phyloP scores from a whole-genome alignment of 495 filamentous ascomycete species.

The Penicillium tannophilum region DNA sequence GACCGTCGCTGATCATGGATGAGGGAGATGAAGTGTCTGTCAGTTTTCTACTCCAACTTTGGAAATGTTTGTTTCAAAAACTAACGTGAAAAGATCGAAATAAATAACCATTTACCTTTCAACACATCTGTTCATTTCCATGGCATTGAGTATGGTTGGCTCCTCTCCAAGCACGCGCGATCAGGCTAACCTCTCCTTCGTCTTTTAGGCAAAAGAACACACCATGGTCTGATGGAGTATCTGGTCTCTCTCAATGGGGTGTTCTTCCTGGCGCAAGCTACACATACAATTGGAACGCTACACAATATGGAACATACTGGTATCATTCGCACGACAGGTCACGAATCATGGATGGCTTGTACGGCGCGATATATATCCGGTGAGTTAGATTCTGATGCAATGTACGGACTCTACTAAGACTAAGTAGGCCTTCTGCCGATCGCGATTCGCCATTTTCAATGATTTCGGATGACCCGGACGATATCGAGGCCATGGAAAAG shows the following conservation, averaged over 20 bases:
- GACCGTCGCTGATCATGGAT: slow-evolving; percentile 54
- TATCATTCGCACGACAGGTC: slow-evolving; percentile 56
- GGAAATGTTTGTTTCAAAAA: neutral
- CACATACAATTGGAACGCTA: slow-evolving; percentile 50
- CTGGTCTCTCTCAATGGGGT: slow-evolving; percentile 46
- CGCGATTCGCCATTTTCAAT: slow-evolving; percentile 38
- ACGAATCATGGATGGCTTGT: slow-evolving; percentile 55
- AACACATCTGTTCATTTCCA: slow-evolving; percentile 54
- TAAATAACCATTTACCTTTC: slow-evolving; percentile 51
- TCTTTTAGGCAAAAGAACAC: slow-evolving; percentile 28
- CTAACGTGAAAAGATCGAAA: slow-evolving; percentile 29
- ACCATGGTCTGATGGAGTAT: slow-evolving; percentile 54
- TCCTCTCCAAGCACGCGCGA: neutral
- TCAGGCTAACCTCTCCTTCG: neutral
- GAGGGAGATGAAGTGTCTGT: slow-evolving; percentile 60
- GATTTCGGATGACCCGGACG: slow-evolving; percentile 36
- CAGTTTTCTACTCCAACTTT: neutral
- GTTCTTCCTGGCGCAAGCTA: slow-evolving; percentile 48
- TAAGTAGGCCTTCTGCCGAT: slow-evolving; percentile 30
- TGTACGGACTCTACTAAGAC: slow-evolving; percentile 1
- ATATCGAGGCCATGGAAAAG: slow-evolving; percentile 39
- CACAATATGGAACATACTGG: slow-evolving; percentile 51
- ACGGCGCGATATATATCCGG: slow-evolving; percentile 46
- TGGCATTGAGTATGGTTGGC: slow-evolving; percentile 31
- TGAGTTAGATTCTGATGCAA: neutral